Evolutionary conservation across 2,329 filamentous ascomycete species (phyloP), one percentile per base, ranked within the genome.

Genomic region (Rhinocladiella similis): DNA sequence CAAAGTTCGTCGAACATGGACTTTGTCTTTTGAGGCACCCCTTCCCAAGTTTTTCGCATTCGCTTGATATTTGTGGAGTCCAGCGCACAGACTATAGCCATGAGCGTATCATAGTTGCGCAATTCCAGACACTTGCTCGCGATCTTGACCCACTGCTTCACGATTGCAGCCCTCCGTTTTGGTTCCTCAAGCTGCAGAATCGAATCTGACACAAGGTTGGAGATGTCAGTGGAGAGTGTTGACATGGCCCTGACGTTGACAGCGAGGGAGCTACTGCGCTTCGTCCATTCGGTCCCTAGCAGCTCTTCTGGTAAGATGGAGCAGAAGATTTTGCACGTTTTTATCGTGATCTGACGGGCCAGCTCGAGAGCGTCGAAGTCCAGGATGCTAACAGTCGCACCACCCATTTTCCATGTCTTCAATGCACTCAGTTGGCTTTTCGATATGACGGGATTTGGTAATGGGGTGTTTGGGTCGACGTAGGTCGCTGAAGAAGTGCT

Each of bases 141-240:
- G 65, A 97, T 86, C 79, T 97, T 99, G 70, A 97, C 90, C 94
- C 94, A 99, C 66, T 97, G 92, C 77, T 99, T 97, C 76, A 99
- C 94, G 50, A 91, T 84, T 1, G 83, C 77, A 1, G 94, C 93
- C 22, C 94, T 85, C 77, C 93, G 96, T 82, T 97, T 97, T 22
- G 88, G 86, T 70, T 97, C 94, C n/a, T 89, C 83, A 55, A 91
- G 83, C 54, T 90, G 85, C 13, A 99, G 82, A 65, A 99, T 96
- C 0, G 90, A 95, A 69, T 97, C 93, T 0, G 91, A 89, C 10
- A 99, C 94, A 38, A 97, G 78, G 68, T 97, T 94, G 3, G 93
- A 91, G 16, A 99, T 78, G 62, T 97, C 92, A 0, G 91, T 99
- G 2, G 93, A 96, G 39, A 99, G 79, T 0, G 88, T 87, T 1